A percentile compares a stretch with the other conserved stretches of the same genome.
These are phyloP conservation scores for Populus hybrid DNA, from an alignment of 441 rosid species.

Conservation along the genomic window DNA sequence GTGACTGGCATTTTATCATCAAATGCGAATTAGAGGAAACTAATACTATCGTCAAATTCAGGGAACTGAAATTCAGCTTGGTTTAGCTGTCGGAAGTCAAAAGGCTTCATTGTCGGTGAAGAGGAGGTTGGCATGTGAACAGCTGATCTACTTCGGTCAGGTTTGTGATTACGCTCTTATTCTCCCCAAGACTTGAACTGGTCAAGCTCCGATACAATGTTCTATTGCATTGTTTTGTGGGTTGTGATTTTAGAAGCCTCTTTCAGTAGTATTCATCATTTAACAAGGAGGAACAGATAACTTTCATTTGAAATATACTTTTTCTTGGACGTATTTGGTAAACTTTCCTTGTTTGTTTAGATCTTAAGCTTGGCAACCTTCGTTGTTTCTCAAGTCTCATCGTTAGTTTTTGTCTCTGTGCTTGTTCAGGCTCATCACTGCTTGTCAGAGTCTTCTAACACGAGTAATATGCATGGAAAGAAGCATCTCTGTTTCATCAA, in stretches of 20 bases:
- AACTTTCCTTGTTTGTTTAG: background rate
- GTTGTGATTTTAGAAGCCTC: background rate
- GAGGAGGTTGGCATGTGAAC: slow-evolving; percentile 94
- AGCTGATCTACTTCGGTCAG: slow-evolving; percentile 72
- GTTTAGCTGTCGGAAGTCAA: slow-evolving; percentile 83
- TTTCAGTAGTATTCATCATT: background rate
- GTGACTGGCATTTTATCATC: background rate
- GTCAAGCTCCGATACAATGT: background rate
- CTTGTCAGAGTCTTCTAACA: slow-evolving; percentile 57
- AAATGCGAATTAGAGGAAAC: background rate
- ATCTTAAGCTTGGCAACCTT: background rate
- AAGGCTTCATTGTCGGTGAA: slow-evolving; percentile 79
- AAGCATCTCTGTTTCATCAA: slow-evolving; percentile 78
- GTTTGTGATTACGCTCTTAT: slow-evolving; percentile 25
- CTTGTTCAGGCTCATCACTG: slow-evolving; percentile 63
- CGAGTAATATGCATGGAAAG: slow-evolving; percentile 47
- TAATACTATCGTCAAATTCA: slow-evolving; percentile 21
- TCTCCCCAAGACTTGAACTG: background rate
- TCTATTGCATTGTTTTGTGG: background rate
- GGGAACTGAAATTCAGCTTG: slow-evolving; percentile 97
- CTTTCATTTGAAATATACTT: background rate
- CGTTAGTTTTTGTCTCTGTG: background rate
- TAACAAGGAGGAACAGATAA: background rate
- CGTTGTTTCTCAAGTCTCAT: background rate
- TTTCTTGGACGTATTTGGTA: background rate